Base-by-base conservation (phyloP, 2,329 filamentous ascomycete species). In the Ascochyta rabiei region DNA sequence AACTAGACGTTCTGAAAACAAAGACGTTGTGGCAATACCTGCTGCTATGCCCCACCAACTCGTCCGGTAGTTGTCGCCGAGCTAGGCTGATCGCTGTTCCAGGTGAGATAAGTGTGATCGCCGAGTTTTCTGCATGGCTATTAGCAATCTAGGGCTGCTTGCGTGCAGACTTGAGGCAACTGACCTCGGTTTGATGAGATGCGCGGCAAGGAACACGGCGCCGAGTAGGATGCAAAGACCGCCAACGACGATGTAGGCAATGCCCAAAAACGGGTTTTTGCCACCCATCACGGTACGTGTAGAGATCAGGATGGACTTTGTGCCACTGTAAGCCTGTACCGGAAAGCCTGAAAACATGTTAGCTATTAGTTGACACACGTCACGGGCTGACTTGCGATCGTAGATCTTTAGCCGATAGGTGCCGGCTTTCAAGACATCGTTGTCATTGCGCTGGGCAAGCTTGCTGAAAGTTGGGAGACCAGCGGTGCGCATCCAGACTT, bases 401-500 rank as follows among this genome's bases (percentile, higher is more conserved):
- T 86, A 81, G 60, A 98, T 89, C 46, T 89, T 81, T 48, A 99
- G 78, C 59, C 86, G 80, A 74, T 99, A 99, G 18, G 78, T 85
- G 24, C 93, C 95, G 15, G 79, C 71, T 30, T 72, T 68, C 89
- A 99, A 89, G 0, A 79, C 73, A 2, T 82, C 78, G 0, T 80
- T 81, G 71, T 96, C 89, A 70, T 97, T 97, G 56, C 92, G 85
- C 75, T 89, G 85, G 40, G 91, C 91, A 41, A 99, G 81, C 79
- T 99, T 99, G 83, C 90, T 96, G 74, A 99, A 99, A 5, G 89
- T 89, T 1, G 95, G 95, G 67, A 98, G 79, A 53, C 93, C 95
- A 21, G 95, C 95, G 1, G 96, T 96, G 66, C 95, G 87, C 95
- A 99, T 99, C 95, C 95, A 99, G 19, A 98, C 93, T 77, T 97